Base-by-base conservation (phyloP, 1,284 basidiomycete species). In the Schizopora paradoxa region DNA sequence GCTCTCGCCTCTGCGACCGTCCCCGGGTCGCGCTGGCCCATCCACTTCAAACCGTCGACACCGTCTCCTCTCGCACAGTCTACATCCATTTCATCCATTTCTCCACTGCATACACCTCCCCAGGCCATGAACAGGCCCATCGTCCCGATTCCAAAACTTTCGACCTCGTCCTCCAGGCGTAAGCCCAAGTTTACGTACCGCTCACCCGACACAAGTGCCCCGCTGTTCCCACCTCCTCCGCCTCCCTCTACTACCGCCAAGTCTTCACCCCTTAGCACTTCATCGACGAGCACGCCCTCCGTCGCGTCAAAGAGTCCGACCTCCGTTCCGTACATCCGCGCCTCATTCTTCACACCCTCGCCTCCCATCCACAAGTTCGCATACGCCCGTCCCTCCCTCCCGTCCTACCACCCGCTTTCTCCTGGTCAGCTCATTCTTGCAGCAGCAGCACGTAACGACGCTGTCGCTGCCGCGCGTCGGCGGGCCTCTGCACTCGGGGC, bases 331-430 rank as follows among this genome's bases (percentile, higher is more conserved):
- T 32, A 52, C n/a, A n/a, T n/a, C n/a, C n/a, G n/a, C n/a, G n/a
- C n/a, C 44, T 38, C 49, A 6, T 38, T 47, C 43, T 48, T 51
- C 14, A 44, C 54, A 16, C 47, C 46, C 22, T 41, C 47, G 4
- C 45, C 48, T 13, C 47, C 55, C 58, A 32, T 51, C 11, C 47
- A 47, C 45, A 51, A 47, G 28, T 69, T 72, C 1, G 68, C 73
- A n/a, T 66, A 84, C 27, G n/a, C n/a, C n/a, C n/a, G n/a, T n/a
- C n/a, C n/a, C n/a, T n/a, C n/a, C n/a, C n/a, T n/a, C n/a, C 80
- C 82, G 19, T 65, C 86, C 31, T 86, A 86, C 58, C 82, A 86
- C 57, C 82, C 82, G 19, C 66, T 77, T 28, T 50, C 48, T 14
- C 43, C 48, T 19, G 82, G 81, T 2, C 63, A 64, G 5, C 68